Conservation (phyloP, 306 rosid genomes). For the Casuarina equisetifolia region DNA sequence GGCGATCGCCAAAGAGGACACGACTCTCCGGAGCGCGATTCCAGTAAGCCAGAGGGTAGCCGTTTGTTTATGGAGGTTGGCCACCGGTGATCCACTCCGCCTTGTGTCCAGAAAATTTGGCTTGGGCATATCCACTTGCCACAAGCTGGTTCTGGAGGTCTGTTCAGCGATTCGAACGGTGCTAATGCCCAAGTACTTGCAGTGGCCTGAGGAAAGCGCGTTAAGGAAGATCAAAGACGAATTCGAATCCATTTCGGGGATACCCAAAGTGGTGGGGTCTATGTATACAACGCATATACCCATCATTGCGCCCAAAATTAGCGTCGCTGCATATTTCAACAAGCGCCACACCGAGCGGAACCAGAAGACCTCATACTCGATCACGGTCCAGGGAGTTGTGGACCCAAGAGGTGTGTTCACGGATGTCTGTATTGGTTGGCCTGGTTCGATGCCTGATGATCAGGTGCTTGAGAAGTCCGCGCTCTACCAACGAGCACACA, state of each 20-base stretch:
- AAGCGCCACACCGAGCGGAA: conserved; percentile 88
- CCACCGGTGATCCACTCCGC: conserved; percentile 94
- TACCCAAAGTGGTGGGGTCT: conserved; percentile 86
- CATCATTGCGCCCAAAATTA: conserved; percentile 86
- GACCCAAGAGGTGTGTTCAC: conserved; percentile 76
- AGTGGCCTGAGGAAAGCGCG: conserved; percentile 69
- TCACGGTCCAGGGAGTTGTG: conserved; percentile 89
- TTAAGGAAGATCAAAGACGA: conserved; percentile 54
- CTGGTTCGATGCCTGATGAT: conserved; percentile 94
- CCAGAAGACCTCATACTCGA: conserved; percentile 84
- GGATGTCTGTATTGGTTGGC: conserved; percentile 95
- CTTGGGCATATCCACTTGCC: conserved; percentile 92
- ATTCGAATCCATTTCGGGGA: conserved; percentile 66
- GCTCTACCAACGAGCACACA: conserved; percentile 66
- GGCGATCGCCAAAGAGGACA: conserved; percentile 80
- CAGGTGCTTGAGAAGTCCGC: conserved; percentile 81
- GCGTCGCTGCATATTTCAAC: conserved; percentile 84
- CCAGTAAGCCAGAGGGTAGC: conserved; percentile 93
- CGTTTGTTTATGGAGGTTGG: conserved; percentile 86
- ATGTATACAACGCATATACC: conserved; percentile 94
- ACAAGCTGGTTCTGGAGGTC: conserved; percentile 86
- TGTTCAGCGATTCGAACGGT: conserved; percentile 80
- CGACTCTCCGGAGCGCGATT: conserved; percentile 74
- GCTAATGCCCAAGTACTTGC: conserved; percentile 78
- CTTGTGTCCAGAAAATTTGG: conserved; percentile 81